Evolutionary conservation across 2,329 filamentous ascomycete genomes (phyloP), one percentile per base, ranked within the genome.

Genomic region (Penicillium sp.): DNA sequence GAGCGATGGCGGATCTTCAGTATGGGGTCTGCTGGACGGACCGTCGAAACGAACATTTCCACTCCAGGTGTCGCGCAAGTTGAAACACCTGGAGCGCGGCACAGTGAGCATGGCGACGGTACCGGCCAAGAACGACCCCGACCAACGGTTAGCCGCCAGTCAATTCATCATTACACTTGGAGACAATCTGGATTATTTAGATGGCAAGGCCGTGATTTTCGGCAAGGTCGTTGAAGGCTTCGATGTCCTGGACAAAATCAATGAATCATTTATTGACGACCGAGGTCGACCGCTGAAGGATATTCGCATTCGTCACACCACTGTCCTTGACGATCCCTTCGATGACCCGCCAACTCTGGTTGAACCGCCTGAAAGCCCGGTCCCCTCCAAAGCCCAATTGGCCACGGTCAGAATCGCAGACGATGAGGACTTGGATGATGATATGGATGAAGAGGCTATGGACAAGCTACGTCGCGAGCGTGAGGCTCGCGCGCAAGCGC

Each of bases 21-120:
- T 97, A 78, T 97, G 93, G 93, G 92, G 92, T 40, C 74, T 91
- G 52, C 72, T 96, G 26, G 85, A 89, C 24, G 87, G 82, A 62
- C 79, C 87, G 14, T 79, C 86, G 18, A 86, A 88, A 67, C 87
- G 88, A 67, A 89, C 88, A 3, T 97, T 97, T 70, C 81, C 85
- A 10, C 89, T 92, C n/a, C 85, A 92, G 61, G 88, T 97, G 66
- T 86, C 92, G 64, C 88, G 88, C 6, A 96, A 93, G 71, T 78
- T 96, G 65, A 96, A 94, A 74, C 94, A 99, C 74, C 78, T 84
- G 39, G 90, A 96, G 73, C 86, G 89, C 64, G 93, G 93, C 53
- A 97, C 91, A 14, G 92, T 99, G 59, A 97, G 92, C 78, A 96
- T 97, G 91, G 94, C 93, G n/a, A 97, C 93, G 0, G 90, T 86